Evolutionary conservation across 805 yeast species (phyloP).

Genomic region (Kluyveromyces starmeri): DNA sequence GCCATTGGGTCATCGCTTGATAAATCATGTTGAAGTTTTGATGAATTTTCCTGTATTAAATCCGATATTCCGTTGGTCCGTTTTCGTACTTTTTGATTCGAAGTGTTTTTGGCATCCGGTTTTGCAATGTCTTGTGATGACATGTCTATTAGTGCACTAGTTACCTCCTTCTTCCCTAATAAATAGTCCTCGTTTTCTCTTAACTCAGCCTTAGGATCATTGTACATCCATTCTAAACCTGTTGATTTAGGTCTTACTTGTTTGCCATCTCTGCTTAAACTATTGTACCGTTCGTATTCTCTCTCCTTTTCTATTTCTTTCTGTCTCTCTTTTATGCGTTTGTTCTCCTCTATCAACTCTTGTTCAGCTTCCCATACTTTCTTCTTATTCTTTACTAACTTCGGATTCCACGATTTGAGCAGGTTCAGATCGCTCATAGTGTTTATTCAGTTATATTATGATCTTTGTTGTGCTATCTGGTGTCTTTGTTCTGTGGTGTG

Average conservation of each 20-base stretch:
- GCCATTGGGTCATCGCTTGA: constrained; percentile 25
- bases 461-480: too few relatives aligned
- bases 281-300: constrained; percentile 47
- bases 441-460: too few relatives aligned
- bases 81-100: neutral
- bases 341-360: constrained; percentile 61
- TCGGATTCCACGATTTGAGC: constrained; percentile 96
- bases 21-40: constrained; percentile 6
- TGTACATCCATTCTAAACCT: constrained; percentile 84
- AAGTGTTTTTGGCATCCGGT: constrained; percentile 4
- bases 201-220: constrained; percentile 31
- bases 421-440: constrained; percentile 79
- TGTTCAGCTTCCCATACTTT: constrained; percentile 81
- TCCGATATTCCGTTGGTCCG: neutral
- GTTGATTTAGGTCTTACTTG: constrained; percentile 32
- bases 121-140: neutral
- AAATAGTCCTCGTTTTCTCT: constrained; percentile 15
- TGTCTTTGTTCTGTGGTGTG: too few relatives aligned
- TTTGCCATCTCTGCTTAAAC: constrained; percentile 37
- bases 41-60: neutral
- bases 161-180: constrained; percentile 17
- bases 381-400: constrained; percentile 70
- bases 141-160: constrained; percentile 7
- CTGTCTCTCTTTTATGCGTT: constrained; percentile 52
- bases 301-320: constrained; percentile 55